A percentile compares a stretch with the other conserved stretches of the same genome.
Evolutionary conservation across 345 rosid species (phyloP).

Genomic region (Eucalyptus marginata): DNA sequence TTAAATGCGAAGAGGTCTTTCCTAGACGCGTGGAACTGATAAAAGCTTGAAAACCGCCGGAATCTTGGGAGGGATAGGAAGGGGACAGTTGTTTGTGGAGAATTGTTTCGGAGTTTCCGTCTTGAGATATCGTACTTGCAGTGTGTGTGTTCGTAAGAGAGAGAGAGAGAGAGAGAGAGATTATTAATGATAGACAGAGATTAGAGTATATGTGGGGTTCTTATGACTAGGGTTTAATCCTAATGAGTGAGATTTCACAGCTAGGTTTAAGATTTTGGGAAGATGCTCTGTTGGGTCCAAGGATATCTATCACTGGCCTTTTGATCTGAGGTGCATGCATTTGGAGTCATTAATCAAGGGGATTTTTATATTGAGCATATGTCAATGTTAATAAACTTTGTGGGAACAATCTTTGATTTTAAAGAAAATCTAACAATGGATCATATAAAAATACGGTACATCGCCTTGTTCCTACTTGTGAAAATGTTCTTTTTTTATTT

Average conservation of each 20-base stretch:
- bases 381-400: not conserved
- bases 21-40: not conserved
- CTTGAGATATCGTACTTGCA: not conserved
- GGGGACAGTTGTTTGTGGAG: not conserved
- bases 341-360: not conserved
- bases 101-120: not conserved
- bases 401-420: not conserved
- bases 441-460: not conserved
- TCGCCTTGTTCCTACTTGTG: not conserved
- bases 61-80: not conserved
- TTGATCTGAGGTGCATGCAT: not conserved
- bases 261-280: not conserved
- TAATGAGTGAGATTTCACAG: not conserved
- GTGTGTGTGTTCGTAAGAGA: not conserved
- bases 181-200: not conserved
- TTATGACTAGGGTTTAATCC: not conserved
- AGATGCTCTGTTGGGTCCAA: not conserved
- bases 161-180: not conserved
- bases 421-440: not conserved
- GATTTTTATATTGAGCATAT: not conserved
- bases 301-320: not conserved
- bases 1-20: not conserved
- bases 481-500: not conserved
- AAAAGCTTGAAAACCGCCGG: not conserved
- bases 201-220: not conserved